Base-by-base conservation (phyloP, 1,139 yeast genomes). In the Geotrichum reessii region DNA sequence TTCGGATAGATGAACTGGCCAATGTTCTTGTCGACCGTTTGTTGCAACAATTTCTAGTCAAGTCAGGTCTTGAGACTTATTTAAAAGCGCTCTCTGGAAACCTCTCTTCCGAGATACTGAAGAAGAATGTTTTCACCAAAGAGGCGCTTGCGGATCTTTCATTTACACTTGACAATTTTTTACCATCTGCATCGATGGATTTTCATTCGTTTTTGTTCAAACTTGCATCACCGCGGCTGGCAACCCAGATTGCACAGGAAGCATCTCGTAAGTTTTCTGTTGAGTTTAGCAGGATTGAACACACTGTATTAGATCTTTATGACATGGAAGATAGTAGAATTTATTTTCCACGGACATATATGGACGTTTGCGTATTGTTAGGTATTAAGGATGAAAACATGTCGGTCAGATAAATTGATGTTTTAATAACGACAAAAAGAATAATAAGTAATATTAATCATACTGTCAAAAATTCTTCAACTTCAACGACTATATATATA, bases 111-210 rank as follows among this genome's bases (percentile, higher is more conserved):
- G 53, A 25, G n/a, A 61, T 57, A 12, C 50, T 61, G 25, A 59
- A 56, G 24, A 58, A 61, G 33, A 46, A 52, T 7, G 48, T 52
- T 17, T 47, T 59, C n/a, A 42, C 57, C 1, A 56, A 58, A 25
- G 63, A 62, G 5, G 57, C 88, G 79, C 66, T 71, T 7, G 59
- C 64, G 6, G 64, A 64, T 33, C 60, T 71, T 14, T 62, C 71
- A 14, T 62, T 61, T 40, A 57, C 61, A 8, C 63, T 75, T 52
- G 76, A 73, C 59, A 69, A 68, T 48, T 75, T 74, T 56, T 63
- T 75, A 27, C 75, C 74, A 1, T 66, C 71, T 3, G 76, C 75
- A 2, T 63, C 69, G 0, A 66, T 72, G 65, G 74, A 72, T 55
- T 65, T 73, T 12, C 66, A 66, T 37, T 59, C 62, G 14, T 62